Conservation (phyloP, 1,284 basidiomycete genomes). For the Cutaneotrichosporon spelunceum region DNA sequence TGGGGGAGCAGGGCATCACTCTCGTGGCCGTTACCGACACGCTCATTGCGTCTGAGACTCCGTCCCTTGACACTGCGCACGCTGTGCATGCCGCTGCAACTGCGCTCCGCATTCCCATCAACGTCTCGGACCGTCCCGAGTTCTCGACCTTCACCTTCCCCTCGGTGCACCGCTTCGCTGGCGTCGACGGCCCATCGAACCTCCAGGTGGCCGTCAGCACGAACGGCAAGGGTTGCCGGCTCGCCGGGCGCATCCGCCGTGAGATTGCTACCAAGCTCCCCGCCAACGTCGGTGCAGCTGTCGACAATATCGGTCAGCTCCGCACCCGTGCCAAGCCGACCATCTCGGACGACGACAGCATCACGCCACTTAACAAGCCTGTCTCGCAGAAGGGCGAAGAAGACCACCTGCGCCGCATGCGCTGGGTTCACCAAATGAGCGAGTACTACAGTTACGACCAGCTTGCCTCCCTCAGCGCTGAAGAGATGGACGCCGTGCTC, state of each 20-base stretch:
- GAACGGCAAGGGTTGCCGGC: constrained; percentile 84
- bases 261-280: constrained; percentile 78
- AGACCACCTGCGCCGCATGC: constrained; percentile 61
- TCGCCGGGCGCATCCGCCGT: constrained; percentile 74
- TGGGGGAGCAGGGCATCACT: constrained; percentile 44
- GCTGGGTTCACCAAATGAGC: constrained; percentile 86
- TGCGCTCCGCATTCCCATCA: constrained; percentile 68
- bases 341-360: constrained; percentile 55
- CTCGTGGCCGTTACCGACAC: constrained; percentile 74
- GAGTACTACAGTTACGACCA: constrained; percentile 88
- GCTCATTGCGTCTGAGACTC: constrained; percentile 50
- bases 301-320: constrained; percentile 70
- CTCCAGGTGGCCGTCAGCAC: constrained; percentile 87
- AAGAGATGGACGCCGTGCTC: constrained; percentile 67
- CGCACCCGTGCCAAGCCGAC: constrained; percentile 61
- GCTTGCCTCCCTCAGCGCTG: constrained; percentile 65
- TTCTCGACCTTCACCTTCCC: constrained; percentile 89
- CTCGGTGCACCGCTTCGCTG: constrained; percentile 75
- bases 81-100: constrained; percentile 60
- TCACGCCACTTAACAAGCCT: constrained; percentile 70
- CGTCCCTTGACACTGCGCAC: constrained; percentile 55
- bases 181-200: constrained; percentile 54
- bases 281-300: constrained; percentile 70
- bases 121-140: constrained; percentile 78
- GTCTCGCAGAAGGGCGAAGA: constrained; percentile 60